These are phyloP conservation scores for Aquilaria malaccensis DNA, from an alignment of 345 rosid species.

Conservation along the genomic window DNA sequence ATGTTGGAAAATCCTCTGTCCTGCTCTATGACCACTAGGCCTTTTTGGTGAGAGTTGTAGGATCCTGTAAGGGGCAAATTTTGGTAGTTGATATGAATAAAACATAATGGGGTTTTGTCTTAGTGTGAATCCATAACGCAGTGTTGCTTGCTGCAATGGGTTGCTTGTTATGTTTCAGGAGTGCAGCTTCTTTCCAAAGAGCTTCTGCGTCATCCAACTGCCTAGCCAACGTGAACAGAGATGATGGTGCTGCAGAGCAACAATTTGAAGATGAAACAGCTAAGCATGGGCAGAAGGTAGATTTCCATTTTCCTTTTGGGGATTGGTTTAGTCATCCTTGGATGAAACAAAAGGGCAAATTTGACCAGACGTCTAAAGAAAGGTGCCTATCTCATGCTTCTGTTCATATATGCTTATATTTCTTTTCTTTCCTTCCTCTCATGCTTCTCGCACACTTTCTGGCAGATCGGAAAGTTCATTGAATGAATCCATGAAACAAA, in stretches of 20 bases:
- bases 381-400: slow-evolving; percentile 23
- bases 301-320: slow-evolving; percentile 52
- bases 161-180: slow-evolving; percentile 40
- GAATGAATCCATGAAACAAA: slow-evolving; percentile 25
- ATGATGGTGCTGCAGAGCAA: slow-evolving; percentile 24
- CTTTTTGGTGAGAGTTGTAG: no score
- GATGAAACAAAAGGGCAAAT: slow-evolving; percentile 27
- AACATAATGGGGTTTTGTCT: no score
- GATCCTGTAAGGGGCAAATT: no score
- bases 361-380: slow-evolving; percentile 23
- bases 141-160: neutral
- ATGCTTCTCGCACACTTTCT: slow-evolving; percentile 7
- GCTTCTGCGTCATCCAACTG: slow-evolving; percentile 39
- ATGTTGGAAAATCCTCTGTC: slow-evolving; percentile 1
- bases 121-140: no score
- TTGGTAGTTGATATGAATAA: no score
- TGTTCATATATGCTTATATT: slow-evolving; percentile 6
- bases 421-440: neutral
- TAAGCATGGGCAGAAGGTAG: slow-evolving; percentile 26
- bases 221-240: slow-evolving; percentile 28
- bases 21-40: no score
- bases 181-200: slow-evolving; percentile 59
- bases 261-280: slow-evolving; percentile 28
- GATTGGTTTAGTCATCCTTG: slow-evolving; percentile 55
- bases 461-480: slow-evolving; percentile 26